These are phyloP conservation scores for Mycena haematopus DNA, from an alignment of 768 basidiomycete genomes.

Conservation along the genomic window DNA sequence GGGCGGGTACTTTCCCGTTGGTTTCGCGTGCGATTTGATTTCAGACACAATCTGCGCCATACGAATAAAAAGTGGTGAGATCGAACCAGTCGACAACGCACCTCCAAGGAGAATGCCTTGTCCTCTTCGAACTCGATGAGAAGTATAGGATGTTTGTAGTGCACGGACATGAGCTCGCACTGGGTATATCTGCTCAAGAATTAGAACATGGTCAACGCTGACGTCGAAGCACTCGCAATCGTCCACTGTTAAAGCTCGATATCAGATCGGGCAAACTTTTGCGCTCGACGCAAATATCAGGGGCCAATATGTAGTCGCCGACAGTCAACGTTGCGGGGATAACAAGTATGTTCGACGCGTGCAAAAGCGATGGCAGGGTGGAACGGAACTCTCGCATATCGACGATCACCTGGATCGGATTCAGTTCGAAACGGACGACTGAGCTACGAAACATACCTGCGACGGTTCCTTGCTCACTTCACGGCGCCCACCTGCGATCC, in stretches of 20 bases:
- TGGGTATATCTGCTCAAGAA: conserved; percentile 79
- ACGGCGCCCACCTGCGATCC: conserved; percentile 86
- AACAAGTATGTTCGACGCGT: conserved; percentile 79
- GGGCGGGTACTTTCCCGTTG: conserved; percentile 59
- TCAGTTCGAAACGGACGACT: background rate
- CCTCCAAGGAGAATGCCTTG: conserved; percentile 92
- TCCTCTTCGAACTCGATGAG: conserved; percentile 98
- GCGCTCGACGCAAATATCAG: conserved; percentile 94
- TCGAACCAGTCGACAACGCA: conserved; percentile 38
- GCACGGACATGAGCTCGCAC: conserved; percentile 95
- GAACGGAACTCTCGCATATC: conserved; percentile 98
- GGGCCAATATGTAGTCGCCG: conserved; percentile 95
- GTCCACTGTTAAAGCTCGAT: conserved; percentile 92
- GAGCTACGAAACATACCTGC: conserved; percentile 46
- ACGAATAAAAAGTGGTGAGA: background rate
- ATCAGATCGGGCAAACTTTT: conserved; percentile 94
- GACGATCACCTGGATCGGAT: conserved; percentile 75
- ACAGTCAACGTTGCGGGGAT: conserved; percentile 93
- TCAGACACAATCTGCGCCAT: conserved; percentile 62
- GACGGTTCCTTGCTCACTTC: conserved; percentile 70
- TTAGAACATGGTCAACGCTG: background rate
- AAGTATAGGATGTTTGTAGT: conserved; percentile 93
- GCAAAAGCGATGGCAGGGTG: conserved; percentile 86
- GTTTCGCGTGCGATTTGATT: conserved; percentile 70
- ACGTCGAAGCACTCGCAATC: conserved; percentile 68